Evolutionary conservation across 306 rosid genomes (phyloP).

Genomic region (Heteromeles arbutifolia): DNA sequence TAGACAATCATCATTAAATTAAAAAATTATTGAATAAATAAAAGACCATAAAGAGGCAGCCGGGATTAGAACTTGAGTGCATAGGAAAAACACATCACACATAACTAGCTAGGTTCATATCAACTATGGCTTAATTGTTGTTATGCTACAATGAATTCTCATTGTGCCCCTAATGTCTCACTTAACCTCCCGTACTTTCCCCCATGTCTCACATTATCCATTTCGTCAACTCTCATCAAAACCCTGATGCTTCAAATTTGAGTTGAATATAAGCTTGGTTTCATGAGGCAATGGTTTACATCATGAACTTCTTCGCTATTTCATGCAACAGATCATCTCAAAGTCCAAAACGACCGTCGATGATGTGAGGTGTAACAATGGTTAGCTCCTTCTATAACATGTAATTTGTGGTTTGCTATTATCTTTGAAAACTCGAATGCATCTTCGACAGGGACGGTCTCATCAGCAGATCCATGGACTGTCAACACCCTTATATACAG

Average conservation of each 20-base stretch:
- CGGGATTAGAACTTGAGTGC: too few relatives aligned
- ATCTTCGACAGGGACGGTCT: constrained; percentile 43
- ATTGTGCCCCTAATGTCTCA: neutral
- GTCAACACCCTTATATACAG: constrained; percentile 51
- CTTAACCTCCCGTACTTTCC: neutral
- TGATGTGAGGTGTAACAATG: constrained; percentile 50
- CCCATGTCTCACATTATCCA: neutral
- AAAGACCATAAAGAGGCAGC: too few relatives aligned
- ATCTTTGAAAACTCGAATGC: constrained; percentile 62
- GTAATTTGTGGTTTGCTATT: constrained; percentile 66
- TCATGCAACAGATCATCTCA: neutral
- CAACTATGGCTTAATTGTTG: too few relatives aligned
- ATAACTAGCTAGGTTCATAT: too few relatives aligned
- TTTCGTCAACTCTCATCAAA: neutral
- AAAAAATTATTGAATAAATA: too few relatives aligned
- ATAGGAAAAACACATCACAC: too few relatives aligned
- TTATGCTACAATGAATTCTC: too few relatives aligned
- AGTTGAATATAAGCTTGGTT: neutral
- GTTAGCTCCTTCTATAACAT: constrained; percentile 51
- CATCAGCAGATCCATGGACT: constrained; percentile 61
- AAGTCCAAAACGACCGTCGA: constrained; percentile 32
- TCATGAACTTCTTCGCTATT: neutral
- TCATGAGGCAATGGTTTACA: neutral
- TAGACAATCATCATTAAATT: too few relatives aligned
- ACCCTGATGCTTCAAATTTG: neutral